Base-by-base conservation (phyloP, 768 basidiomycete genomes). In the Amanita exitialis region DNA sequence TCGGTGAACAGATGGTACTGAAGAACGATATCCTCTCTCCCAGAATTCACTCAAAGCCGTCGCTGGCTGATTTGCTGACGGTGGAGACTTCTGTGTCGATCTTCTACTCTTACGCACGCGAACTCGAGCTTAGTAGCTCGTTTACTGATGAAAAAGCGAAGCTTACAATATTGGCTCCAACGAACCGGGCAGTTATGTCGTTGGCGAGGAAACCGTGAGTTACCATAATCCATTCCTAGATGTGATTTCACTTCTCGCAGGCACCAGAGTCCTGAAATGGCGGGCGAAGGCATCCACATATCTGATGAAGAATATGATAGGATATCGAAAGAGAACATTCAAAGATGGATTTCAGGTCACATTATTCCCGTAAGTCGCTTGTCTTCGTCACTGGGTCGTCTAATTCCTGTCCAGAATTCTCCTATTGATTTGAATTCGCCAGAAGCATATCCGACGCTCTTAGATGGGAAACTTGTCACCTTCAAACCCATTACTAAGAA, bases 171-270 rank as follows among this genome's bases (percentile, higher is more conserved):
- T 73, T 95, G 38, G 90, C 83, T 4, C 91, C 91, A 0, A 88
- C 86, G 21, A 93, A 95, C 65, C 87, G 84, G 64, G 91, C 90
- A 7, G 80, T 93, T 13, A 89, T 91, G 79, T 82, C 82, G 3
- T 68, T 92, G 48, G 63, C 80, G 2, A 69, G 80, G 59, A 92
- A 93, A 66, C 91, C 91, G 88, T 93, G 66, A 67, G 86, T 13
- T 4, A 72, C 27, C 8, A 28, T n/a, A 44, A 36, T n/a, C 16
- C 44, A 8, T 44, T 7, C n/a, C 18, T 54, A 47, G 52, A 10
- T 9, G 21, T 16, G 13, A 13, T 32, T 34, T 34, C 34, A 23
- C 34, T 51, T 34, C 37, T n/a, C 49, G 47, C 53, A 89, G 86
- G 53, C 85, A 89, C 55, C 73, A 86, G 68, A 79, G 75, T 4